phyloP scores from a whole-genome alignment of 768 basidiomycete species.

The Hygrophorus pudorinus region DNA sequence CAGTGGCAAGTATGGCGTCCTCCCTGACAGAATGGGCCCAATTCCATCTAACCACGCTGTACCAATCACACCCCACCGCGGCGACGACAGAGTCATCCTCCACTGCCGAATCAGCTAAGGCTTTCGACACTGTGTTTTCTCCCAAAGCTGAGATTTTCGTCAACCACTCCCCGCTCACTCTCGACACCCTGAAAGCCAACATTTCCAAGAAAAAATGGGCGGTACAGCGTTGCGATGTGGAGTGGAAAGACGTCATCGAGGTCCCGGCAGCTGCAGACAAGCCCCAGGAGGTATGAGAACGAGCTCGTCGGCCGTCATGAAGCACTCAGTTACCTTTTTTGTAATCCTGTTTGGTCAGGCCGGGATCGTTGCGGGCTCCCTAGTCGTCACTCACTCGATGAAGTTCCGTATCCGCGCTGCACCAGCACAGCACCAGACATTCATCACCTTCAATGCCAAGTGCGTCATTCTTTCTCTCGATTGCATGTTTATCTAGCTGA shows the following conservation, averaged over 20 bases:
- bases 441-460: constrained; percentile 31
- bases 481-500: background rate
- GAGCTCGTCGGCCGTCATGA: background rate
- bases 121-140: constrained; percentile 24
- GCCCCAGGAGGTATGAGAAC: constrained; percentile 4
- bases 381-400: constrained; percentile 28
- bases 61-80: constrained; percentile 10
- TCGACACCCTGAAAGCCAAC: constrained; percentile 19
- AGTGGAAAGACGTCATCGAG: constrained; percentile 27
- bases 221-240: too few relatives aligned
- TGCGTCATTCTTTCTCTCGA: constrained; percentile 10
- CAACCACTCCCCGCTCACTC: constrained; percentile 19
- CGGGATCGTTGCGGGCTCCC: constrained; percentile 28
- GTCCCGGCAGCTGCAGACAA: constrained; percentile 12
- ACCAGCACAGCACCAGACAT: constrained; percentile 24
- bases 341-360: constrained; percentile 12
- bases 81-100: too few relatives aligned
- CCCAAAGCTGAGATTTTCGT: constrained; percentile 21
- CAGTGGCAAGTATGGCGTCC: background rate
- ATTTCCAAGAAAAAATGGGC: constrained; percentile 13
- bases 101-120: constrained; percentile 4
- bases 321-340: background rate
- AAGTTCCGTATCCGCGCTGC: constrained; percentile 30
- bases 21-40: constrained; percentile 19
- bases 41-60: constrained; percentile 18